Percentiles rank a stretch among this genome's conserved stretches.
Conservation (phyloP, 2,329 filamentous ascomycete species). For the Fusarium goolgardi region DNA sequence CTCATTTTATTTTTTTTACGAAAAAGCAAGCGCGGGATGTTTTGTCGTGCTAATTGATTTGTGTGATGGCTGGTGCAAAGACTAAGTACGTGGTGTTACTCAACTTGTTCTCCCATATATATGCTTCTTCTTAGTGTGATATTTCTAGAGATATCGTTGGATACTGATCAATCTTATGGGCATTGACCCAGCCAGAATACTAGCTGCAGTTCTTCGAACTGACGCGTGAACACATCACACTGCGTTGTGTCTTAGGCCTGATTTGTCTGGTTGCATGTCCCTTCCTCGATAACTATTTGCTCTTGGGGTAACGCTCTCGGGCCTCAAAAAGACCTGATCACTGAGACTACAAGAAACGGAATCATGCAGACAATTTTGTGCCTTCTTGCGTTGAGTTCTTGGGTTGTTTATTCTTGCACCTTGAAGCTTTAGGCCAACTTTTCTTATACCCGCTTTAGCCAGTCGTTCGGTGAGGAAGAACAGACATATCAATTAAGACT, state of each 20-base stretch:
- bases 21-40: neutral
- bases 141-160: neutral
- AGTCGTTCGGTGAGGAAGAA: neutral
- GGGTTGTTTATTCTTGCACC: neutral
- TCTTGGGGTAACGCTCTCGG: neutral
- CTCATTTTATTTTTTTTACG: neutral
- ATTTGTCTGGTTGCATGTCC: neutral
- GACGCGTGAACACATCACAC: constrained; percentile 5
- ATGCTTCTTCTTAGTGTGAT: neutral
- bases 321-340: neutral
- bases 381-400: neutral
- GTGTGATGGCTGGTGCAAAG: neutral
- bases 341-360: neutral
- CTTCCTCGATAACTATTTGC: neutral
- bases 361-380: neutral
- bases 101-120: neutral
- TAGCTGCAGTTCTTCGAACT: neutral
- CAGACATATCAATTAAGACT: neutral
- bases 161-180: neutral
- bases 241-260: constrained; percentile 1
- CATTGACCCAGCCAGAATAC: neutral
- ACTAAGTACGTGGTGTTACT: constrained; percentile 12
- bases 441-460: neutral
- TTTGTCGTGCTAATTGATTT: constrained; percentile 1
- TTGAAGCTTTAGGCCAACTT: neutral